Conservation (phyloP, 768 basidiomycete species). For the Naganishia friedmannii region DNA sequence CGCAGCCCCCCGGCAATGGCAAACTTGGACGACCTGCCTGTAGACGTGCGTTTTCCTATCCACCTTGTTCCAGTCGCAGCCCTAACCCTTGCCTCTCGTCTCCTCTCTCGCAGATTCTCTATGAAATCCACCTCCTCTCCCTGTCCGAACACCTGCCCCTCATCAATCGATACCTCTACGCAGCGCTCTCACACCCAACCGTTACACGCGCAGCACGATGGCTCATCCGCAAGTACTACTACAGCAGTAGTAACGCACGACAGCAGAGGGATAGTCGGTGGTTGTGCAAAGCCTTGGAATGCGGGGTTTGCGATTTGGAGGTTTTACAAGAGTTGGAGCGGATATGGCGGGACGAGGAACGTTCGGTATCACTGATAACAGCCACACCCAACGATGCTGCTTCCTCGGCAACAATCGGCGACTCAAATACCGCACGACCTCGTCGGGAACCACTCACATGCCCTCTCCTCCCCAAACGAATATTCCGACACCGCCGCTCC, state of each 20-base stretch:
- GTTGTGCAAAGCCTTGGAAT: constrained; percentile 37
- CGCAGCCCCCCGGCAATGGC: not conserved
- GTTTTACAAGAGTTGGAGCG: constrained; percentile 39
- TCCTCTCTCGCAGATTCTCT: constrained; percentile 63
- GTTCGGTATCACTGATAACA: not conserved
- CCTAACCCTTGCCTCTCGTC: not conserved
- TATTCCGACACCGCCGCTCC: not conserved
- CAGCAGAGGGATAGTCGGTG: no score
- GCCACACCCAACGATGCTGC: no score
- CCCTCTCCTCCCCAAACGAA: constrained; percentile 7
- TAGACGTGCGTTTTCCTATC: constrained; percentile 1
- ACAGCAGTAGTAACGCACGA: no score
- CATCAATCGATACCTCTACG: constrained; percentile 59
- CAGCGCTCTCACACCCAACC: constrained; percentile 61
- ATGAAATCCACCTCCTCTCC: constrained; percentile 71
- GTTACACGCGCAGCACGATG: constrained; percentile 66
- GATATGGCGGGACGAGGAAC: constrained; percentile 36
- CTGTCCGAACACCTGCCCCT: constrained; percentile 65
- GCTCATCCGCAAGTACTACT: constrained; percentile 50
- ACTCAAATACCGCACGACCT: not conserved
- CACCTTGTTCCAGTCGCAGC: not conserved
- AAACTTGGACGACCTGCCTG: not conserved
- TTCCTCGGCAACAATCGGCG: no score
- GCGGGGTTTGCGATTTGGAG: constrained; percentile 44
- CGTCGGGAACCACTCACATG: constrained; percentile 1